Base-by-base conservation (phyloP, 495 filamentous ascomycete genomes). In the Podospora pseudoanserina region DNA sequence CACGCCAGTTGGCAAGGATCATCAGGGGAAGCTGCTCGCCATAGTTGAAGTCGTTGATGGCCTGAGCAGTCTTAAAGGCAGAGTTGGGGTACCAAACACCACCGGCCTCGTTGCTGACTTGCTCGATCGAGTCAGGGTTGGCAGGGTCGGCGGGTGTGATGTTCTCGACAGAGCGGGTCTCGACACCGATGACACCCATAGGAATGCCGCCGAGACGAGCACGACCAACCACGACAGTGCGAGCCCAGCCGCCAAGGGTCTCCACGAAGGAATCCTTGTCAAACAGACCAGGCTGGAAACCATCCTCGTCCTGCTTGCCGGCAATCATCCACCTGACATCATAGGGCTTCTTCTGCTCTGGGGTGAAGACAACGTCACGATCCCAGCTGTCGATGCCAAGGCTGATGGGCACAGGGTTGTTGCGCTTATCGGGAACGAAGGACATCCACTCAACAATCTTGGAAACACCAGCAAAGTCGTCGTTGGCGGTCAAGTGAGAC, bases 31-130 rank as follows among this genome's bases (percentile, higher is more conserved):
- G 87, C 84, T 98, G 95, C 81, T 99, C 95, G 77, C 95, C 95
- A 72, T 96, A 88, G 89, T 97, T 99, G 88, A 99, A 99, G 86
- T 99, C 95, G 70, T 89, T 92, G 79, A 99, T 95, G 66, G 95
- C 95, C 78, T 99, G 95, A 19, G 95, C 96, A 65, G 95, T 99
- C 90, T 99, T 99, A 87, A 92, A 98, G 39, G 95, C 96, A 5
- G 94, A 97, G 86, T 99, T 99, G 73, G 95, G 95, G 79, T 98
- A 99, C 95, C 95, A 99, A 28, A 99, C 95, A 76, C 96, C 96
- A 84, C 95, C 95, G 72, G 95, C 95, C 83, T 99, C 95, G 65
- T 89, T 92, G 67, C 86, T 86, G 72, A 97, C 88, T 81, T 96
- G 93, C 82, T 99, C 95, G 73, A 92, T 95, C 4, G 95, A 99